Base-by-base conservation (phyloP, 2,329 filamentous ascomycete species). In the Claviceps arundinis region DNA sequence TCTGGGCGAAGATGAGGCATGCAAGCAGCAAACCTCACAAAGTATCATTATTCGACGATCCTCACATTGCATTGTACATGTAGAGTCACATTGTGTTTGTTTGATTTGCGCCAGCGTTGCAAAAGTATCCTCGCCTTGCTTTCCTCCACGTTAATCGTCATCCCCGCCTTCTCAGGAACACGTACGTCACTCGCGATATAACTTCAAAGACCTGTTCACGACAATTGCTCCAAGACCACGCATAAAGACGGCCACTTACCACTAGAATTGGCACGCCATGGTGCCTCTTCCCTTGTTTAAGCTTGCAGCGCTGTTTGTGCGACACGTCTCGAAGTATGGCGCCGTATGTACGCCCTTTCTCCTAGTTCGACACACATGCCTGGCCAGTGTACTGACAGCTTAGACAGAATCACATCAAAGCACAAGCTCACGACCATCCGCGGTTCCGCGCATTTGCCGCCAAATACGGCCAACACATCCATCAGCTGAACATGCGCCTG, bases 301-400 rank as follows among this genome's bases (percentile, higher is more conserved):
- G 69, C 77, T 84, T 57, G 81, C 75, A 22, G 66, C 80, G 52
- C 72, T 84, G 47, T 81, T 84, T 58, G 71, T 84, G 61, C 75
- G 79, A 58, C 81, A 84, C 62, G 68, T 84, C 50, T 84, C 81
- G 52, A 84, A 84, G 68, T 84, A 84, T 72, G 81, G 81, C 62
- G 81, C 81, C 52, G 81, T 84, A 76, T 59, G 79, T 68, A 8
- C 52, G 17, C 7, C 16, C n/a, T 16, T 8, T 17, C 37, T 8
- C 30, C 40, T 26, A 1, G 22, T 26, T 22, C 22, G 6, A 24
- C 42, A 19, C 8, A 9, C 42, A 19, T 30, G 6, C 17, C 22
- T n/a, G 5, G 43, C 14, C 19, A 37, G 16, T 4, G 48, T 38
- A 50, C 59, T 63, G 50, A 63, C n/a, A 34, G 50, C 42, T 30